phyloP scores from a whole-genome alignment of 2,329 filamentous ascomycete species.

The Aspergillus felis region DNA sequence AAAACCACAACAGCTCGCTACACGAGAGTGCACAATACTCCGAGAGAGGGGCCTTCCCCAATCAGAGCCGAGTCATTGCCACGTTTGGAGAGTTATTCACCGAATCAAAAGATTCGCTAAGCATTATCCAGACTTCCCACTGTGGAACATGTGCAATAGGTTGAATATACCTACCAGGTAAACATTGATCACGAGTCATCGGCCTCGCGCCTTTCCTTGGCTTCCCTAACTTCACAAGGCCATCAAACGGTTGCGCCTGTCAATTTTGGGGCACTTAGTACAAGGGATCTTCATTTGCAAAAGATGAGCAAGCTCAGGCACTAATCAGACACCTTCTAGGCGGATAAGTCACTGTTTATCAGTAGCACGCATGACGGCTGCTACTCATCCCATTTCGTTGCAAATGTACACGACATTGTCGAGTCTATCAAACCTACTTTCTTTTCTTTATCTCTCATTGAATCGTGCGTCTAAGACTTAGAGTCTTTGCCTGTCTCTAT shows the following conservation, averaged over 20 bases:
- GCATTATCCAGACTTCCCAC: neutral
- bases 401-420: neutral
- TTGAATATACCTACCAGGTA: neutral
- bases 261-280: too few relatives aligned
- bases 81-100: neutral
- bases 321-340: neutral
- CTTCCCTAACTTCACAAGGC: too few relatives aligned
- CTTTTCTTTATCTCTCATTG: neutral
- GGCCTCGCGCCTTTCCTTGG: neutral
- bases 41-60: constrained; percentile 12
- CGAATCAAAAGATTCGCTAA: neutral
- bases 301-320: too few relatives aligned
- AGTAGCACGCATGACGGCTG: neutral
- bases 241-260: too few relatives aligned
- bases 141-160: constrained; percentile 2
- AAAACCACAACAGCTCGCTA: neutral
- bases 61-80: neutral
- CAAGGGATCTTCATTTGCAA: too few relatives aligned
- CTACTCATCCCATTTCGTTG: neutral
- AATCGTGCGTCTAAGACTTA: neutral
- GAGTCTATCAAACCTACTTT: neutral
- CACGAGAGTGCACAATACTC: constrained; percentile 14
- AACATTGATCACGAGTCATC: neutral
- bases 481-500: neutral
- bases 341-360: neutral